Conservation (phyloP, 2,329 filamentous ascomycete species). For the Penicillium nordicum region DNA sequence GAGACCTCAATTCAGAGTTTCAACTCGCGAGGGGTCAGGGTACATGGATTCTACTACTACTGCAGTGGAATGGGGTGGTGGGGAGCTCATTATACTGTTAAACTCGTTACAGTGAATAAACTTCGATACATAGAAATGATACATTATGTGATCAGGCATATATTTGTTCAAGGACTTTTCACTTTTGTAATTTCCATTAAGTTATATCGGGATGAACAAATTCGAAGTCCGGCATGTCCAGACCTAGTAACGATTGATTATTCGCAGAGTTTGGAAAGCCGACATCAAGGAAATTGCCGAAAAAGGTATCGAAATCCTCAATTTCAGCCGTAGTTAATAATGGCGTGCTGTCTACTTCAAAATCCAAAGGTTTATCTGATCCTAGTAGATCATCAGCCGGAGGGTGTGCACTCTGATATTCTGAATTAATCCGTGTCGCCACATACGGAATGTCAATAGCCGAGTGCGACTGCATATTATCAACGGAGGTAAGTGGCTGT, state of each 20-base stretch:
- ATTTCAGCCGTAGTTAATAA: not conserved
- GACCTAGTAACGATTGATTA: constrained; percentile 5
- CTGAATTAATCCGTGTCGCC: not conserved
- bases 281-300: constrained; percentile 15
- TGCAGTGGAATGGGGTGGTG: not conserved
- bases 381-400: not conserved
- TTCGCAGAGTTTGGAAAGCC: constrained; percentile 9
- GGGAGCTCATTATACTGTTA: not conserved
- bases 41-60: not conserved
- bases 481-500: not conserved
- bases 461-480: not conserved
- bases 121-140: not conserved
- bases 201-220: not conserved
- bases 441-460: not conserved
- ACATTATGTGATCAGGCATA: not conserved
- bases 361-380: not conserved
- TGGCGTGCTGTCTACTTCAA: not conserved
- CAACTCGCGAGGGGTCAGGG: not conserved
- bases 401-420: not conserved
- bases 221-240: not conserved
- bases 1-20: not conserved
- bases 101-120: not conserved
- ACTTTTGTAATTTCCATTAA: not conserved
- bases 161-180: not conserved
- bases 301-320: constrained; percentile 10